Base-by-base conservation (phyloP, 2,329 filamentous ascomycete species). In the Lasiodiplodia hormozganensis region DNA sequence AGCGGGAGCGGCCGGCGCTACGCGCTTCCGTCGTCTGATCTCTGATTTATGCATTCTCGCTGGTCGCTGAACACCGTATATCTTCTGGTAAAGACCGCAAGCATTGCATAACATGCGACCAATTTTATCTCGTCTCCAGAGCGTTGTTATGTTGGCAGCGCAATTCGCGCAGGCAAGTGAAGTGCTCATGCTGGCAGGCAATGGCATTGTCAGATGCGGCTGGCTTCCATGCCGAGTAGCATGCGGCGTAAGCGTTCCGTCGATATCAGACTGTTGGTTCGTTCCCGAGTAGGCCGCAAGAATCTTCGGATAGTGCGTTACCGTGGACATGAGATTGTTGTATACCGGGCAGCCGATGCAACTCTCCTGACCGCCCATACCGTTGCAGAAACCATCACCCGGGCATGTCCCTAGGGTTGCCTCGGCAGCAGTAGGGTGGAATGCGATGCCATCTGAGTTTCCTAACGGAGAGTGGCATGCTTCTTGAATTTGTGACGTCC, bases 31-130 rank as follows among this genome's bases (percentile, higher is more conserved):
- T 52, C 49, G 49, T 18, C 49, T 52, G n/a, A 52, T 52, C 6
- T 25, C 49, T 12, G 11, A 4, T 23, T 23, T 23, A 1, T 23
- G n/a, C 49, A 23, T 52, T 10, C 12, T n/a, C 18, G 11, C 23
- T 4, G 49, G 49, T n/a, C 49, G 49, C n/a, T 52, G n/a, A 23
- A 23, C 21, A 52, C 49, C 21, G 14, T 52, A 21, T 3, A 28
- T n/a, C 49, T 16, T 52, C 11, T 52, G 23, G 49, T 52, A 28
- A 10, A 52, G 49, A 11, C 21, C 49, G 21, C 96, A 98, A 62
- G 96, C 96, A 80, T 99, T 99, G 83, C 96, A 99, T 71, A 98
- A 98, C 4, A 95, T 97, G 81, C 97, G 94, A 1, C 96, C 96
- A 73, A 90, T 90, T 79, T 97, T 95, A 77, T 98, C 95, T 74